Conservation (phyloP, 2,329 filamentous ascomycete genomes). For the Colletotrichum cuscutae region DNA sequence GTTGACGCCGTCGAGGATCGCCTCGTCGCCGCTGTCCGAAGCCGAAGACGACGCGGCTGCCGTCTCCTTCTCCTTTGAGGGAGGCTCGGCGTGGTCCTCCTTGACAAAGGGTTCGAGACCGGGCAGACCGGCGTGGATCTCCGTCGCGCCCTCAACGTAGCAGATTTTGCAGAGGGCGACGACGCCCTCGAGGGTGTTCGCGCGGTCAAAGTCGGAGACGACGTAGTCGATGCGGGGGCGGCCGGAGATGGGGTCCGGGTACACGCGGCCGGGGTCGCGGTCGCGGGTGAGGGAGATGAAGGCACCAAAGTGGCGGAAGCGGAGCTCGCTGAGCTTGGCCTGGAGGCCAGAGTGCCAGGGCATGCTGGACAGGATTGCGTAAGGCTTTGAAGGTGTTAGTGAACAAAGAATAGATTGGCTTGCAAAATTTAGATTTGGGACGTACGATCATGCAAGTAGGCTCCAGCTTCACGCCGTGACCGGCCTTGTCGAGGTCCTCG, state of each 20-base stretch:
- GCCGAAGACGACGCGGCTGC: background rate
- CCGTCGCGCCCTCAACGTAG: constrained; percentile 81
- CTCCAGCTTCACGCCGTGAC: constrained; percentile 88
- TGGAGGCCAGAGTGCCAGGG: constrained; percentile 76
- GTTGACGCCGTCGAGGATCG: constrained; percentile 51
- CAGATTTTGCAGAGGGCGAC: constrained; percentile 79
- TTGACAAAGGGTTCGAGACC: constrained; percentile 72
- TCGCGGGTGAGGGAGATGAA: constrained; percentile 83
- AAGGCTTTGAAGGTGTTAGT: constrained; percentile 61
- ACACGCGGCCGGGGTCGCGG: constrained; percentile 78
- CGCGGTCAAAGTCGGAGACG: constrained; percentile 76
- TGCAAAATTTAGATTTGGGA: constrained; percentile 3
- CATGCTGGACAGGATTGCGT: constrained; percentile 68
- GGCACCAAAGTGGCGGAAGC: constrained; percentile 74
- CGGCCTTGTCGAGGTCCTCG: constrained; percentile 81
- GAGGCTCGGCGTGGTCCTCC: constrained; percentile 36
- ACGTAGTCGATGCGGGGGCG: constrained; percentile 75
- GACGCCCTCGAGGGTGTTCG: constrained; percentile 76
- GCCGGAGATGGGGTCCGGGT: constrained; percentile 75
- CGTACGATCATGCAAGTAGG: constrained; percentile 74
- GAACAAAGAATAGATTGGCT: background rate
- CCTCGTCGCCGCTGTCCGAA: constrained; percentile 12
- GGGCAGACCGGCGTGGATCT: constrained; percentile 76
- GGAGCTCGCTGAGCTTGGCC: constrained; percentile 77
- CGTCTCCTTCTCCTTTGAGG: constrained; percentile 19